Base-by-base conservation (phyloP, 2,329 filamentous ascomycete genomes). In the Penicillium psychrosexuale region DNA sequence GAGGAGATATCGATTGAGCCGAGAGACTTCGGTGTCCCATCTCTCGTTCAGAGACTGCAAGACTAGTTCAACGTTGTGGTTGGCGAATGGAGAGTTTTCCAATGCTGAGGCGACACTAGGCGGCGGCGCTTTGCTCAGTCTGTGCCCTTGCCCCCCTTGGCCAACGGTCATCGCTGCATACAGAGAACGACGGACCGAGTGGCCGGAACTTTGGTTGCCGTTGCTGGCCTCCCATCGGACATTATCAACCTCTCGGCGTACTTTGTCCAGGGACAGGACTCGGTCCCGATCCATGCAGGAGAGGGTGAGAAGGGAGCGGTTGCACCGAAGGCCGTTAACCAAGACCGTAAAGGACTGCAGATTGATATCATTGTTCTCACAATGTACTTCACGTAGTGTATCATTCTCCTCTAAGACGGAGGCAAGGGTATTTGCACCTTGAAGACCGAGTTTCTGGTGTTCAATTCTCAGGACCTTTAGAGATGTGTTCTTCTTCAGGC, bases 301-400 rank as follows among this genome's bases (percentile, higher is more conserved):
- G 33, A 90, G 77, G 61, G 81, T 81, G 13, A 88, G 68, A 1
- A 90, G 69, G 0, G 81, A 82, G 3, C 78, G 81, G 64, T 90
- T 90, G 39, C 80, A 81, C 56, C 86, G 80, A n/a, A 90, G 72
- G 17, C 85, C 81, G 63, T 89, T 87, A 47, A 90, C 84, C 7
- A 89, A 74, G 48, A 86, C 84, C 0, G 85, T 88, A 60, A 88
- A 86, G 1, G 84, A 86, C 60, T 86, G 84, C n/a, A 89, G 76
- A 43, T 85, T 85, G 52, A 89, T 87, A 51, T 85, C 84, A 65
- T 90, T 90, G 68, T 87, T 84, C 58, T 87, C 86, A 69, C 87
- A 90, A 62, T 88, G 80, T 6, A 90, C 77, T 66, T 89, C 84
- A 27, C 80, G 78, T 5, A 90, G 73, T 1, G 81, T 82, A 2